Evolutionary conservation across 2,329 filamentous ascomycete genomes (phyloP).

Genomic region (Trichoderma cornu-damae): DNA sequence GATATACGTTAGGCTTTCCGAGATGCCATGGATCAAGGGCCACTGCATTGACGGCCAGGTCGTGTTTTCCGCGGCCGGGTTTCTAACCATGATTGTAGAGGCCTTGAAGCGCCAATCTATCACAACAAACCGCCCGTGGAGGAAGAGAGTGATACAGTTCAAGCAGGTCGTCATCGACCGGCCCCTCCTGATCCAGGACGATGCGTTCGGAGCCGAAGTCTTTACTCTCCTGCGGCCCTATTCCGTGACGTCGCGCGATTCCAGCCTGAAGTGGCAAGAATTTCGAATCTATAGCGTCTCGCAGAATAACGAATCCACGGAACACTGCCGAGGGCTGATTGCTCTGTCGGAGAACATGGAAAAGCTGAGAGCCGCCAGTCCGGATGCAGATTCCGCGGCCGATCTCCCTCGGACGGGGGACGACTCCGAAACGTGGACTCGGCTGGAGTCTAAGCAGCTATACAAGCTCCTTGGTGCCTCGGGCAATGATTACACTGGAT

Average conservation of each 20-base stretch:
- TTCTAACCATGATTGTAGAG: slow-evolving; percentile 33
- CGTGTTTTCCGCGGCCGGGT: slow-evolving; percentile 33
- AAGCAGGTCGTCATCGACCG: slow-evolving; percentile 15
- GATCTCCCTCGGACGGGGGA: neutral
- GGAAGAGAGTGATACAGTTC: slow-evolving; percentile 11
- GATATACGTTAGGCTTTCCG: slow-evolving; percentile 27
- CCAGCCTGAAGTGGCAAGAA: slow-evolving; percentile 15
- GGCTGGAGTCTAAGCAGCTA: neutral
- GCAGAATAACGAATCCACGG: slow-evolving; percentile 15
- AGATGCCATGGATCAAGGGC: slow-evolving; percentile 31
- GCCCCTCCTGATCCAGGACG: slow-evolving; percentile 17
- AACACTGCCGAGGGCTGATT: slow-evolving; percentile 17
- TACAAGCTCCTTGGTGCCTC: slow-evolving; percentile 13
- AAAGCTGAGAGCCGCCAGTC: neutral
- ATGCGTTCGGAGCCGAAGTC: slow-evolving; percentile 19
- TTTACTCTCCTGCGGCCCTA: slow-evolving; percentile 15
- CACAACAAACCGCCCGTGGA: slow-evolving; percentile 7
- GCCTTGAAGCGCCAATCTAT: slow-evolving; percentile 24
- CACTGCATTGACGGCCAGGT: slow-evolving; percentile 28
- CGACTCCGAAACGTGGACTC: neutral
- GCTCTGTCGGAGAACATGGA: neutral
- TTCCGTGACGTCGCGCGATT: slow-evolving; percentile 8
- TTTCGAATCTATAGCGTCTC: slow-evolving; percentile 18
- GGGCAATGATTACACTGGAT: slow-evolving; percentile 16
- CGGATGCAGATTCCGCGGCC: no score